Percentiles rank a stretch among this genome's conserved stretches.
These are phyloP conservation scores for Saccharomycopsis crataegensis DNA, from an alignment of 1,139 yeast species.

Conservation along the genomic window DNA sequence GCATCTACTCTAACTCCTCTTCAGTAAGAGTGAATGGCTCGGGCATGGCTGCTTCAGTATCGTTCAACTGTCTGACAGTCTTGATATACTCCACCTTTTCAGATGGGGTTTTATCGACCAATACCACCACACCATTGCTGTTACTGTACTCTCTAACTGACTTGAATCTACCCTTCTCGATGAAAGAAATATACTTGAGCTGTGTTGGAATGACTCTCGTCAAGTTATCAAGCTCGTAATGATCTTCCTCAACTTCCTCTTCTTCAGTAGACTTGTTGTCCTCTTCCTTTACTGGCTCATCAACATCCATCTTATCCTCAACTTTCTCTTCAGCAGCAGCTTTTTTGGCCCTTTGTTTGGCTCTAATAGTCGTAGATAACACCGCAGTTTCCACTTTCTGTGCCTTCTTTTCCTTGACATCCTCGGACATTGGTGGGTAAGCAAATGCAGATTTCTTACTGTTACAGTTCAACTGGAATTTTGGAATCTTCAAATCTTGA, in stretches of 20 bases:
- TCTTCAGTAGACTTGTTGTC: conserved; percentile 25
- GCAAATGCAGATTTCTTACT: conserved; percentile 74
- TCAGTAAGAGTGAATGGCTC: conserved; percentile 53
- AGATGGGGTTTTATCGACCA: conserved; percentile 62
- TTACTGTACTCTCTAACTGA: conserved; percentile 77
- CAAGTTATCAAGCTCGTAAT: conserved; percentile 68
- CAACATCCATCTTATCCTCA: conserved; percentile 21
- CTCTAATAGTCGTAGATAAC: conserved; percentile 85
- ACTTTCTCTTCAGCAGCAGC: conserved; percentile 48
- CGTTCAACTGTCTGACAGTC: conserved; percentile 77
- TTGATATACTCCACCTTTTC: conserved; percentile 64
- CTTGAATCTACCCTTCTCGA: conserved; percentile 65
- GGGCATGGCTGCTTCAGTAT: conserved; percentile 86
- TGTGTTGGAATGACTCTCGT: conserved; percentile 91
- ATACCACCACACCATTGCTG: conserved; percentile 67
- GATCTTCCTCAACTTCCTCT: conserved; percentile 28
- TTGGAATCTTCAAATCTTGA: conserved; percentile 80
- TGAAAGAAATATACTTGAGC: conserved; percentile 72
- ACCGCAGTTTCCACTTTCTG: conserved; percentile 92
- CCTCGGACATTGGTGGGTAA: conserved; percentile 86
- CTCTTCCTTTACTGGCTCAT: conserved; percentile 26
- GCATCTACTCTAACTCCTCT: conserved; percentile 16
- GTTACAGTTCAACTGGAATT: conserved; percentile 74
- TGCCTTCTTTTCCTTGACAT: conserved; percentile 71
- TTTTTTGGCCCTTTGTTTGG: conserved; percentile 86